phyloP scores from a whole-genome alignment of 139 green algal genomes.

The Tetradesmus obliquus region DNA sequence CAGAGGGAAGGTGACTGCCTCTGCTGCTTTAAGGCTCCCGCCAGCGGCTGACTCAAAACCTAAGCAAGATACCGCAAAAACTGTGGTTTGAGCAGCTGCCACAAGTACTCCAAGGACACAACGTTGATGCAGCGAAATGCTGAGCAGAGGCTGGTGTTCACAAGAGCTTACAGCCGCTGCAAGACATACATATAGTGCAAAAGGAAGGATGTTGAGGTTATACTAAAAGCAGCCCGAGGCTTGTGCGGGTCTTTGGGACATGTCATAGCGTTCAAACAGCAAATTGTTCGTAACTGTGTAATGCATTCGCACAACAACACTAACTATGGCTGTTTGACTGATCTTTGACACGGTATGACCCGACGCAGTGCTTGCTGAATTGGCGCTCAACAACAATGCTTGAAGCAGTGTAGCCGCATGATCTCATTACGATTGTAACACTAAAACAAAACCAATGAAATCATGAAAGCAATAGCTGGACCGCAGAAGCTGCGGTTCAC shows the following conservation, averaged over 20 bases:
- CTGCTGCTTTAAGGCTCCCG: neutral
- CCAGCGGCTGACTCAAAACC: neutral
- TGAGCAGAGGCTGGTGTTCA: neutral
- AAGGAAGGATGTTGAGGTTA: no score
- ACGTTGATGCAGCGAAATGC: conserved; percentile 1
- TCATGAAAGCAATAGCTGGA: conserved; percentile 63
- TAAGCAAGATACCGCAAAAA: neutral
- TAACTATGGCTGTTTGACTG: no score
- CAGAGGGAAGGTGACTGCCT: neutral
- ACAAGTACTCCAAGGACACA: neutral
- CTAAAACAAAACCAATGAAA: neutral
- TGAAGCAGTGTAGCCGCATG: neutral
- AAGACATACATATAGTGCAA: no score
- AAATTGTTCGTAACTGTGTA: no score
- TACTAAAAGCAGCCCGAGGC: no score
- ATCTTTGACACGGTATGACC: neutral
- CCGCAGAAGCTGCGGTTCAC: conserved; percentile 70
- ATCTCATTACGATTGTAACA: neutral
- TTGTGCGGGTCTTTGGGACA: no score
- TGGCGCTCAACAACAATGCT: neutral
- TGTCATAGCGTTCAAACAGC: no score
- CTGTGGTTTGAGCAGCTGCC: neutral
- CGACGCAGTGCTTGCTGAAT: neutral
- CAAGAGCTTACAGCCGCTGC: neutral
- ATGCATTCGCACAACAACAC: no score